Evolutionary conservation across 2,329 filamentous ascomycete species (phyloP), one percentile per base, ranked within the genome.

Genomic region (Drechslerella stenobrocha): DNA sequence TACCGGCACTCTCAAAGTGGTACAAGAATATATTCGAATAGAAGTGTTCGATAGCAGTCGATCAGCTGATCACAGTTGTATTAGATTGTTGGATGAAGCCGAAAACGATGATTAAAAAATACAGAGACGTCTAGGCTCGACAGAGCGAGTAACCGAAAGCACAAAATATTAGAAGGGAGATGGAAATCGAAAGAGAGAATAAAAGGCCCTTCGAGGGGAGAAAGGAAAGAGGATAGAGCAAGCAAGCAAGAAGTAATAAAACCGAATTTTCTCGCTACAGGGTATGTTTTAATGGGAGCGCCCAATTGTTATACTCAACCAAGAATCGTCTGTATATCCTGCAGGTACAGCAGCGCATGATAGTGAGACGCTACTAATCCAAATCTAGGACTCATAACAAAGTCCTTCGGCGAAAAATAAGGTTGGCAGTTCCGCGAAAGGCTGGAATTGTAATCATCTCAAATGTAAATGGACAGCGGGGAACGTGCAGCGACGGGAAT

Each of bases 261-360:
- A 42, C 15, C 37, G 15, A 18, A 42, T 42, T 42, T 18, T 18
- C n/a, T 42, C 15, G n/a, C n/a, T n/a, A n/a, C 37, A 7, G 15
- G 22, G 22, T 18, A 20, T 20, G 40, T 60, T 58, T 60, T 26
- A 52, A 30, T 51, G 51, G 63, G 50, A 53, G 40, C 56, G 37
- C 50, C 63, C 20, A 47, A 13, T 51, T 60, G 63, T 60, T 67
- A 67, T 67, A 67, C 53, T 55, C 63, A 60, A 52, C 55, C 63
- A 46, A 34, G 15, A 11, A 30, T 8, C 52, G 53, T 58, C 40
- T 66, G 46, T 42, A 51, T 37, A 35, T 40, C 30, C 53, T 67
- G 53, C 61, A 59, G 48, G 61, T 55, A 58, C 53, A 13, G 15
- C 37, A n/a, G 18, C 50, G 55, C 63, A 53, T 52, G 50, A 67